These are phyloP conservation scores for Myxozyma neotropica DNA, from an alignment of 805 yeast species.

Conservation along the genomic window DNA sequence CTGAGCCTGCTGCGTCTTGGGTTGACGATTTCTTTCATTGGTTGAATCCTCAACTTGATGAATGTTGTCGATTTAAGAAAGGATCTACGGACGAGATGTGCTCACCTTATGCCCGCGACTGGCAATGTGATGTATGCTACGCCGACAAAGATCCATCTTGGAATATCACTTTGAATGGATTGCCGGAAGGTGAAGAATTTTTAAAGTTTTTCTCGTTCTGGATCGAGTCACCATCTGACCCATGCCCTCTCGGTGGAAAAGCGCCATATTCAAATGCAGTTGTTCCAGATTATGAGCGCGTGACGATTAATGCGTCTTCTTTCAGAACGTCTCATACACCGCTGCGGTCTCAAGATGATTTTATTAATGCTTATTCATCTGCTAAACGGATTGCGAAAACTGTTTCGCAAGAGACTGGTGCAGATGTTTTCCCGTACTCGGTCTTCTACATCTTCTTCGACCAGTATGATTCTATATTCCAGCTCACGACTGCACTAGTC, in stretches of 20 bases:
- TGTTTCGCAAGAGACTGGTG: constrained; percentile 44
- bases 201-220: constrained; percentile 73
- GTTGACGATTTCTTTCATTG: constrained; percentile 85
- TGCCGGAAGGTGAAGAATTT: constrained; percentile 77
- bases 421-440: constrained; percentile 82
- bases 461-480: constrained; percentile 71
- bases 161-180: constrained; percentile 74
- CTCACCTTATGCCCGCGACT: constrained; percentile 29
- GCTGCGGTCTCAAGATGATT: constrained; percentile 78
- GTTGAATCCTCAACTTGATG: constrained; percentile 82
- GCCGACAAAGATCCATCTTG: constrained; percentile 61
- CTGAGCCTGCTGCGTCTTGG: constrained; percentile 90
- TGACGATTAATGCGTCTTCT: constrained; percentile 56
- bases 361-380: constrained; percentile 74
- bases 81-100: constrained; percentile 50
- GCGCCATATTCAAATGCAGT: constrained; percentile 80
- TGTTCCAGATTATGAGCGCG: constrained; percentile 46
- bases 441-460: constrained; percentile 92
- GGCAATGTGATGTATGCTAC: constrained; percentile 69
- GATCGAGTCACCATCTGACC: constrained; percentile 82
- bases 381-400: constrained; percentile 68
- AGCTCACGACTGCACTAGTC: constrained; percentile 59
- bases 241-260: constrained; percentile 93
- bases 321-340: constrained; percentile 82
- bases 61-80: constrained; percentile 78